Conservation (phyloP, 495 filamentous ascomycete genomes). For the Penicillium pancosmium region DNA sequence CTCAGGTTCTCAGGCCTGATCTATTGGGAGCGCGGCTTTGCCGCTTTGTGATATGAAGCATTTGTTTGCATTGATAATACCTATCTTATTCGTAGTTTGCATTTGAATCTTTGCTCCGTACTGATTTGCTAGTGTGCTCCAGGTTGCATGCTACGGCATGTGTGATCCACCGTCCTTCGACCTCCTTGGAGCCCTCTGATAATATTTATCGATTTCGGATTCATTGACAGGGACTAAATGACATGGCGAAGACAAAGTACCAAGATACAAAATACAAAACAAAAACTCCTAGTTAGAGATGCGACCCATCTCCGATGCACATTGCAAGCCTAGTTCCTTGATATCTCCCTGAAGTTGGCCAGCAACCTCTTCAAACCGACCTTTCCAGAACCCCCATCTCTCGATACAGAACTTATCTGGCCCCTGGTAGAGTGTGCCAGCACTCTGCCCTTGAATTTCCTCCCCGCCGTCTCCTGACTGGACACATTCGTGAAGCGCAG, state of each 20-base stretch:
- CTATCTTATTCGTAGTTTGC: not conserved
- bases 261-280: not conserved
- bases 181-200: not conserved
- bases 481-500: not conserved
- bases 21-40: constrained; percentile 21
- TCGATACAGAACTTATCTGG: not conserved
- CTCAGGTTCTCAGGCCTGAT: constrained; percentile 36
- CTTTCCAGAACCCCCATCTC: constrained; percentile 1
- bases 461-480: not conserved
- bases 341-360: not conserved
- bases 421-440: not conserved
- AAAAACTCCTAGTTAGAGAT: constrained; percentile 4
- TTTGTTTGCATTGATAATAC: constrained; percentile 11
- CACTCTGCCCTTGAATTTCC: not conserved
- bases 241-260: not conserved
- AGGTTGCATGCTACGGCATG: no score
- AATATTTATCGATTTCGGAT: no score
- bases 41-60: constrained; percentile 25
- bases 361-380: not conserved
- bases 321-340: not conserved
- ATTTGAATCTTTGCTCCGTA: no score
- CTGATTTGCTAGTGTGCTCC: no score
- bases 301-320: not conserved
- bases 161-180: not conserved
- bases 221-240: not conserved